Base-by-base conservation (phyloP, 75 land plant genomes). In the Ceratopteris richardii region DNA sequence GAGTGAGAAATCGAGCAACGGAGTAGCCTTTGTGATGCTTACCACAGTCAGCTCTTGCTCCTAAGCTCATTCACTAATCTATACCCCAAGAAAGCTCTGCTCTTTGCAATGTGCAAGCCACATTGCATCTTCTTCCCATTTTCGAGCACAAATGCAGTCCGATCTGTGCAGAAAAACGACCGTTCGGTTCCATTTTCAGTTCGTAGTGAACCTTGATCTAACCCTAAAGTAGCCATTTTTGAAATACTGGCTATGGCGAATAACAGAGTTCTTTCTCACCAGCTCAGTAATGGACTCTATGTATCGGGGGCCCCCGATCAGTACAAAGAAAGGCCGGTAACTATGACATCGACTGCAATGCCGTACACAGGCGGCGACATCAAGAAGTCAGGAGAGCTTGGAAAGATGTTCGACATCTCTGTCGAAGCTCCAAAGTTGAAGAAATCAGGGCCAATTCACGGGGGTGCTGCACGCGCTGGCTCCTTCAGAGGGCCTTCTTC, bases 281-380 rank as follows among this genome's bases (percentile, higher is more conserved):
- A 75, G 63, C 72, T 75, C 47, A 75, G 79, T 67, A 68, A 63
- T 44, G 79, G 79, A 54, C 73, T 75, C 40, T 77, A 75, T 54
- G 79, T 75, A 4, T 77, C 80, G 42, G 80, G 77, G 21, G 80
- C 73, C 10, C 73, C 67, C 21, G 80, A 77, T 51, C 79, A 56
- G 30, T 44, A 68, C 56, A 77, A 77, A 62, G 80, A 77, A 43
- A 77, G 66, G 58, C 66, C 28, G 22, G 50, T 42, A 22, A 75
- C 79, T 16, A 77, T 77, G 57, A 75, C 58, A 19, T 78, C 79
- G 22, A 65, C 80, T 27, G 80, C 65, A 51, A 77, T 75, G 73
- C 80, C 80, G 24, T 77, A 77, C 73, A 77, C 80, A 37, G 80
- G 80, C 25, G 80, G 80, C 7, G 80, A 77, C 40, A 53, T 77